phyloP scores from a whole-genome alignment of 441 rosid species.

The Macaranga tanarius region DNA sequence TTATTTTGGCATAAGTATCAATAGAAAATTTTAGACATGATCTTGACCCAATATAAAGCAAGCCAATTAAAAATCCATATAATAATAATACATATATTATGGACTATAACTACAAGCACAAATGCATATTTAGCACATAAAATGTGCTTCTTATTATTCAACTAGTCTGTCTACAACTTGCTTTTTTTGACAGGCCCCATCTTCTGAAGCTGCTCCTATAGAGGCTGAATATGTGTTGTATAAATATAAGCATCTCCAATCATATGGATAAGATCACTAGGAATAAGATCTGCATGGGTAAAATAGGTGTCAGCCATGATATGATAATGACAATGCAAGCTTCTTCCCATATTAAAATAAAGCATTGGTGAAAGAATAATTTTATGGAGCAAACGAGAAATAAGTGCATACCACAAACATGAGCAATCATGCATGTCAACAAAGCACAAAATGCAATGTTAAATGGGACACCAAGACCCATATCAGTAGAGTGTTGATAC shows the following conservation, averaged over 20 bases:
- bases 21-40: no score
- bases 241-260: constrained; percentile 65
- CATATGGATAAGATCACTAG: constrained; percentile 59
- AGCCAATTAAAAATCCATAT: no score
- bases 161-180: no score
- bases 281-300: constrained; percentile 48
- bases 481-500: constrained; percentile 74
- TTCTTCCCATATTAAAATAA: background rate
- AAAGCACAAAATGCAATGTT: constrained; percentile 66
- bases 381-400: background rate
- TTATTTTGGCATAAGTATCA: no score
- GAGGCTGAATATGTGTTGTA: constrained; percentile 47
- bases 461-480: constrained; percentile 69
- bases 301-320: background rate
- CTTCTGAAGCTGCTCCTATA: constrained; percentile 68
- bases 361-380: background rate
- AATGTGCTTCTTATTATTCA: no score
- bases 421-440: constrained; percentile 62
- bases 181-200: no score
- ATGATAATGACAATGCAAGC: background rate
- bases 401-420: constrained; percentile 51
- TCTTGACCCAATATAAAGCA: no score
- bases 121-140: no score
- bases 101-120: no score
- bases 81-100: no score